These are phyloP conservation scores for Didymella arachidicola DNA, from an alignment of 2,329 filamentous ascomycete species.

Conservation along the genomic window DNA sequence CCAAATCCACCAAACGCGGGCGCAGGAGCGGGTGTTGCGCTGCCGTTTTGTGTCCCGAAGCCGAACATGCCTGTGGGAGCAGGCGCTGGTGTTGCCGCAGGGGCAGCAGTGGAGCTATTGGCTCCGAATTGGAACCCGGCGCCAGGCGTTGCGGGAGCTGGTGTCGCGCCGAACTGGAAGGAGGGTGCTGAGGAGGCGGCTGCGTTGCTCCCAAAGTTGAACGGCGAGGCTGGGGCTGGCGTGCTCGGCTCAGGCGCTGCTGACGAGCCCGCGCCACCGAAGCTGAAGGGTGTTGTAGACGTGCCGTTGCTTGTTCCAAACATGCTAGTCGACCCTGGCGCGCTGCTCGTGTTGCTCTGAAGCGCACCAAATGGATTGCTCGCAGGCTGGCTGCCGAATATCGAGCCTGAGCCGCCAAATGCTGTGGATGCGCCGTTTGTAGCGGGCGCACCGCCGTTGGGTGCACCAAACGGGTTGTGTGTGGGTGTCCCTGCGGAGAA, in stretches of 20 bases:
- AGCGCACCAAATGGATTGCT: constrained; percentile 34
- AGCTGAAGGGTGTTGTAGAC: constrained; percentile 19
- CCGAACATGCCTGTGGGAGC: constrained; percentile 28
- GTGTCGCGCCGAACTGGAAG: constrained; percentile 27
- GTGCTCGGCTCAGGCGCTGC: constrained; percentile 25
- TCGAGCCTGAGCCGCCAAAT: constrained; percentile 32
- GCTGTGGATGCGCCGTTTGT: constrained; percentile 33
- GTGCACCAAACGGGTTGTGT: constrained; percentile 35
- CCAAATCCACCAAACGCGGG: constrained; percentile 31
- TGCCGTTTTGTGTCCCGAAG: constrained; percentile 24
- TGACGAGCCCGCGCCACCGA: constrained; percentile 22
- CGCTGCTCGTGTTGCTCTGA: constrained; percentile 29
- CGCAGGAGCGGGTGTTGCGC: constrained; percentile 22
- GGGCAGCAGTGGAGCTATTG: constrained; percentile 22
- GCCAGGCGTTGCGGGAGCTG: constrained; percentile 20
- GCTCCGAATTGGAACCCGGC: constrained; percentile 28
- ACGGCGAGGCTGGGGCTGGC: constrained; percentile 25
- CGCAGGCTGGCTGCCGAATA: constrained; percentile 31
- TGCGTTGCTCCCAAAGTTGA: constrained; percentile 16
- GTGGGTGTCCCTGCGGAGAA: constrained; percentile 32
- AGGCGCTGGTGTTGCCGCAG: constrained; percentile 25
- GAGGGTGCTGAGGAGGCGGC: constrained; percentile 21
- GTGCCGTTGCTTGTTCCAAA: constrained; percentile 31
- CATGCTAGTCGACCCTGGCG: constrained; percentile 19
- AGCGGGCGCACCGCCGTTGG: constrained; percentile 24